Percentiles rank a stretch among this genome's conserved stretches.
These are phyloP conservation scores for Vaucheria bursata DNA, from an alignment of 352 stramenopile genomes.

Conservation along the genomic window DNA sequence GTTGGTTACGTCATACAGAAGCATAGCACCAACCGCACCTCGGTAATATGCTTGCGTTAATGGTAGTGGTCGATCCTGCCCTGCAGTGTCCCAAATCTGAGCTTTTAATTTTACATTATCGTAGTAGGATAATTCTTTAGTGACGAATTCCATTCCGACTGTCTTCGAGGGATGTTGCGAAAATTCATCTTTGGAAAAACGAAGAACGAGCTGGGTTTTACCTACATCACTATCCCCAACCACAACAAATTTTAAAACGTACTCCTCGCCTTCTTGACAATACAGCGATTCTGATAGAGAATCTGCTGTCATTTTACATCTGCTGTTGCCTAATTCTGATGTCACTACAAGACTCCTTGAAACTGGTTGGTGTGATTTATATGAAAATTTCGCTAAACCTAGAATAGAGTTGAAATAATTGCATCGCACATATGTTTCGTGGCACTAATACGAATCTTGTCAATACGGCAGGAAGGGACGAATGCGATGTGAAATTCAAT, in stretches of 20 bases:
- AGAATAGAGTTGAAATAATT: no score
- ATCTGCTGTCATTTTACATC: no score
- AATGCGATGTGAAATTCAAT: no score
- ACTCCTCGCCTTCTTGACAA: constrained; percentile 12
- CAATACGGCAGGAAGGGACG: no score
- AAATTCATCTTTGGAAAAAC: constrained; percentile 1
- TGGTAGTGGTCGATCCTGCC: constrained; percentile 59
- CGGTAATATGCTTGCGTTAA: constrained; percentile 69
- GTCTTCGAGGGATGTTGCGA: constrained; percentile 11
- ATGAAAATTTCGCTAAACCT: no score
- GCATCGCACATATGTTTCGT: no score
- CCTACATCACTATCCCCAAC: constrained; percentile 26
- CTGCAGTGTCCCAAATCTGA: constrained; percentile 59
- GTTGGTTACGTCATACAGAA: constrained; percentile 99
- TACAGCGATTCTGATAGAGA: no score
- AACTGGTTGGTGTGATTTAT: no score
- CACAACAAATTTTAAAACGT: constrained; percentile 46
- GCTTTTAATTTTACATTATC: constrained; percentile 26
- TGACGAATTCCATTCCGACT: constrained; percentile 47
- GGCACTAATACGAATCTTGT: no score
- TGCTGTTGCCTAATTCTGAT: no score
- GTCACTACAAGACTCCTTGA: no score
- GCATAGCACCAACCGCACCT: constrained; percentile 73
- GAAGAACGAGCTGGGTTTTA: constrained; percentile 27
- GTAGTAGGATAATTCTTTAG: constrained; percentile 21